A percentile compares a stretch with the other conserved stretches of the same genome.
phyloP scores from a whole-genome alignment of 2,329 filamentous ascomycete species.

The Aspergillus fumigatiaffinis region DNA sequence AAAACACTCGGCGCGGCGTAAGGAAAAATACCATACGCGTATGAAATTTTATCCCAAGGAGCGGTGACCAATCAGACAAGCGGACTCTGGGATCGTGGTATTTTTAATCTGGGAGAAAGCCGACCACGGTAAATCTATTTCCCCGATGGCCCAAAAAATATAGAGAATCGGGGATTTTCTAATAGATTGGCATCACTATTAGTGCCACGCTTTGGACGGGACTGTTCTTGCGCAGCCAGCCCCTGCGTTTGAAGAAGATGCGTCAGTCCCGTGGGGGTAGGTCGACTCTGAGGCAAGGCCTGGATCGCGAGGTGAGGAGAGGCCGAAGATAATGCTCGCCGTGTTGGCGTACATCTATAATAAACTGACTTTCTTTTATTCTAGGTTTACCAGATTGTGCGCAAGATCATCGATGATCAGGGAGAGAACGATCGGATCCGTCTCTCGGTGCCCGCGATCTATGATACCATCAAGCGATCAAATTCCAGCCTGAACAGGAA shows the following conservation, averaged over 20 bases:
- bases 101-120: not conserved
- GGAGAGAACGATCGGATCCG: constrained; percentile 46
- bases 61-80: not conserved
- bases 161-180: not conserved
- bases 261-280: constrained; percentile 36
- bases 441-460: constrained; percentile 61
- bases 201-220: not conserved
- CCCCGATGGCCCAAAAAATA: constrained; percentile 15
- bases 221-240: not conserved
- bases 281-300: constrained; percentile 49
- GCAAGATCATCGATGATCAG: constrained; percentile 68
- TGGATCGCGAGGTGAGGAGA: constrained; percentile 60
- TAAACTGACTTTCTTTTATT: constrained; percentile 8
- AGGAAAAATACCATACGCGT: not conserved
- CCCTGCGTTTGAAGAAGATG: constrained; percentile 25
- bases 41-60: not conserved
- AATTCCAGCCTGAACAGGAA: constrained; percentile 82
- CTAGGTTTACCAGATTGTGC: constrained; percentile 71
- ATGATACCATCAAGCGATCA: constrained; percentile 75
- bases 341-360: not conserved
- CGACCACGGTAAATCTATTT: constrained; percentile 6
- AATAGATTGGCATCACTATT: not conserved
- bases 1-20: not conserved
- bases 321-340: not conserved
- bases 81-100: not conserved